Conservation (phyloP, 306 rosid genomes). For the Inga leiocalycina region DNA sequence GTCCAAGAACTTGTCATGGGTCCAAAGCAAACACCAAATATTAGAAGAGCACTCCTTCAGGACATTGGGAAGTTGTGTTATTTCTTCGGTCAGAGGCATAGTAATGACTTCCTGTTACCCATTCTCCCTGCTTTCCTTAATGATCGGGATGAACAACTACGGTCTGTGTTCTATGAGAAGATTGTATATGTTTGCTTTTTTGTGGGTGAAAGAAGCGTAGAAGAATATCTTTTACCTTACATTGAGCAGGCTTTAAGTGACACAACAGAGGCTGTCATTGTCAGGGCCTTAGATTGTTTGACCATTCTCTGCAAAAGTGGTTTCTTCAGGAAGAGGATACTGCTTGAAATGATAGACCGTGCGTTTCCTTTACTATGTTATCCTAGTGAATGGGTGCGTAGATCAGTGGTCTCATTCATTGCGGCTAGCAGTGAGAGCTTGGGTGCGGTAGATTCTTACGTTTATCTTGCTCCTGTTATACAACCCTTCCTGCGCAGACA, state of each 20-base stretch:
- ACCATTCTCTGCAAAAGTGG: slow-evolving; percentile 78
- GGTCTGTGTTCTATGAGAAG: slow-evolving; percentile 89
- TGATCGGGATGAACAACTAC: slow-evolving; percentile 90
- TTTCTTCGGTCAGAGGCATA: slow-evolving; percentile 96
- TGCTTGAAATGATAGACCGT: slow-evolving; percentile 91
- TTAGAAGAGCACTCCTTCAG: slow-evolving; percentile 95
- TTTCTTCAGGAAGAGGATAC: slow-evolving; percentile 83
- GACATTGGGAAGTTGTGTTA: slow-evolving; percentile 88
- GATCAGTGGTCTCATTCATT: slow-evolving; percentile 86
- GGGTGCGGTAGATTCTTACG: slow-evolving; percentile 95
- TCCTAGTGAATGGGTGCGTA: slow-evolving; percentile 91
- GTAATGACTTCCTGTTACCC: slow-evolving; percentile 93
- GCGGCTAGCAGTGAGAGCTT: slow-evolving; percentile 89
- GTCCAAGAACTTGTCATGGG: slow-evolving; percentile 99
- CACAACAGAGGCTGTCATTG: slow-evolving; percentile 78
- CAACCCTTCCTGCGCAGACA: slow-evolving; percentile 85
- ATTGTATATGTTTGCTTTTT: slow-evolving; percentile 95
- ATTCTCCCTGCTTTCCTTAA: slow-evolving; percentile 95
- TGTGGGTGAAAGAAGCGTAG: slow-evolving; percentile 98
- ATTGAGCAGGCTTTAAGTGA: slow-evolving; percentile 96
- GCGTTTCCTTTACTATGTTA: slow-evolving; percentile 89
- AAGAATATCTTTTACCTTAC: slow-evolving; percentile 96
- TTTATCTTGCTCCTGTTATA: slow-evolving; percentile 90
- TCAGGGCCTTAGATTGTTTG: slow-evolving; percentile 86
- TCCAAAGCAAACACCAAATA: slow-evolving; percentile 98